These are phyloP conservation scores for Didymella pinodella DNA, from an alignment of 2,329 filamentous ascomycete genomes.

Conservation along the genomic window DNA sequence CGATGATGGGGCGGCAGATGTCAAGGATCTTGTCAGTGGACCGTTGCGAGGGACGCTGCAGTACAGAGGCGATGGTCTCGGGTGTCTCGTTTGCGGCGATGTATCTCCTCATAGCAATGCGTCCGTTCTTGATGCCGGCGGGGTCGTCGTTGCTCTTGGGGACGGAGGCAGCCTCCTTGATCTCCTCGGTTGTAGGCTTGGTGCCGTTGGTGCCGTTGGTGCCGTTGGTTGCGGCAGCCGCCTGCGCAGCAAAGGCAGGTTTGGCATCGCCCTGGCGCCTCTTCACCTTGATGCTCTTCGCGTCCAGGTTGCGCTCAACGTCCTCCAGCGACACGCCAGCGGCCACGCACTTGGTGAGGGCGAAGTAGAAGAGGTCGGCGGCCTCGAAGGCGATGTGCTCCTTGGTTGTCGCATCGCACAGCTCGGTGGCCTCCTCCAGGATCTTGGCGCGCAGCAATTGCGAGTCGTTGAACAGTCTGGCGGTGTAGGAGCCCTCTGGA, in stretches of 20 bases:
- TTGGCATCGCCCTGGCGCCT: conserved; percentile 93
- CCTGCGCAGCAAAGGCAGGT: conserved; percentile 87
- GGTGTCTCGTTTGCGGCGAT: conserved; percentile 70
- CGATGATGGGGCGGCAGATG: conserved; percentile 90
- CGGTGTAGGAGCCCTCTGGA: conserved; percentile 90
- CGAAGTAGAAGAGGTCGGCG: conserved; percentile 95
- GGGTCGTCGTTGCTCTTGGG: conserved; percentile 62
- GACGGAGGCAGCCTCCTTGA: conserved; percentile 62
- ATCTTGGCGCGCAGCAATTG: conserved; percentile 94
- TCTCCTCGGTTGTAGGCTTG: conserved; percentile 48
- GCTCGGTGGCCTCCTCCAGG: conserved; percentile 96
- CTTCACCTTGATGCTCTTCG: conserved; percentile 95
- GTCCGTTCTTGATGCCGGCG: conserved; percentile 59
- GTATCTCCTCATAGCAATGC: conserved; percentile 84
- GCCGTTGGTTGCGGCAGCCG: conserved; percentile 45
- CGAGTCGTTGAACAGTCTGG: conserved; percentile 87
- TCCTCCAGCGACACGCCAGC: conserved; percentile 87
- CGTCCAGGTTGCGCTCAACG: conserved; percentile 89
- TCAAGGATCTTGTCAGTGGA: conserved; percentile 93
- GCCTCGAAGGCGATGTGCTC: conserved; percentile 92
- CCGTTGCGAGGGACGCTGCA: conserved; percentile 90
- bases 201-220: conserved; percentile 28
- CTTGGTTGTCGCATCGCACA: conserved; percentile 84
- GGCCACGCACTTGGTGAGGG: conserved; percentile 84
- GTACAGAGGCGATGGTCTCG: conserved; percentile 72